phyloP scores from a whole-genome alignment of 345 rosid genomes.

The Eucalyptus cloeziana region DNA sequence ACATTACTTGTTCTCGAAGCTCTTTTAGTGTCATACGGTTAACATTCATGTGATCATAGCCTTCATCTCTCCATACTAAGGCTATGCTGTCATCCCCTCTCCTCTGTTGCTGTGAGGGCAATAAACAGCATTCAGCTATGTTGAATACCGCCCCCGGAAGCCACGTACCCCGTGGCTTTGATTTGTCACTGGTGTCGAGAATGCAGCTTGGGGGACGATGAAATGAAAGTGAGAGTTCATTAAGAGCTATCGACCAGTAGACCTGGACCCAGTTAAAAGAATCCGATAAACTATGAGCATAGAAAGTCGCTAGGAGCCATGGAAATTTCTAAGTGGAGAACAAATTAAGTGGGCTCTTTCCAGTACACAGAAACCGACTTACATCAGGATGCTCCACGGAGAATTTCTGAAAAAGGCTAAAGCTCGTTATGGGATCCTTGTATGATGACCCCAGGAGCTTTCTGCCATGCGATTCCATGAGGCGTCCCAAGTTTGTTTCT shows the following conservation, averaged over 20 bases:
- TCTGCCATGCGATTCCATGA: slow-evolving; percentile 63
- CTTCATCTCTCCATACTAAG: slow-evolving; percentile 74
- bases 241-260: slow-evolving; percentile 55
- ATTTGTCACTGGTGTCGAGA: slow-evolving; percentile 37
- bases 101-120: slow-evolving; percentile 34
- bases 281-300: not conserved
- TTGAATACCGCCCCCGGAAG: slow-evolving; percentile 67
- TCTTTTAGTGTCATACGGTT: slow-evolving; percentile 46
- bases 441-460: slow-evolving; percentile 57
- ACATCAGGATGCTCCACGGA: slow-evolving; percentile 62
- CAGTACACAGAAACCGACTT: not conserved
- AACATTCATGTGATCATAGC: slow-evolving; percentile 31
- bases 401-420: slow-evolving; percentile 45
- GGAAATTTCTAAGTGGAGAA: not conserved
- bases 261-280: slow-evolving; percentile 23
- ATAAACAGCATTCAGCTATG: slow-evolving; percentile 74
- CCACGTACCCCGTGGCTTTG: slow-evolving; percentile 57
- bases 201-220: slow-evolving; percentile 54
- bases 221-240: slow-evolving; percentile 60
- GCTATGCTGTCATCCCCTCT: slow-evolving; percentile 54
- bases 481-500: slow-evolving; percentile 51
- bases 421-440: slow-evolving; percentile 67
- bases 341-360: not conserved
- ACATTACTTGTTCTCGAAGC: slow-evolving; percentile 75
- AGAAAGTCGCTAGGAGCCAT: not conserved